Percentiles rank a stretch among this genome's conserved stretches.
These are phyloP conservation scores for Apiospora marii DNA, from an alignment of 2,329 filamentous ascomycete genomes.

Conservation along the genomic window DNA sequence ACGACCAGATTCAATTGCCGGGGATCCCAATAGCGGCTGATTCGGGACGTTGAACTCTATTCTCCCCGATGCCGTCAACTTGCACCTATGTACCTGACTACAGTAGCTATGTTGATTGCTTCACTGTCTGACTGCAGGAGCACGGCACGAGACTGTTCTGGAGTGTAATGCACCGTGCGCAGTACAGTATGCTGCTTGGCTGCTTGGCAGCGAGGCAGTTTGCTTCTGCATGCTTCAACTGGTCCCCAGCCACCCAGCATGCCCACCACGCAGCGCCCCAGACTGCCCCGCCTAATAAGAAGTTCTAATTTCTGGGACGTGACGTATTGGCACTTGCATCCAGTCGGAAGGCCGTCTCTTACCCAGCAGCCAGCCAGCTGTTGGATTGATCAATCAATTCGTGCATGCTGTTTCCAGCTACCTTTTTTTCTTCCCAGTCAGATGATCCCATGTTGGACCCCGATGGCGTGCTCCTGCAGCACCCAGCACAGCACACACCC, in stretches of 20 bases:
- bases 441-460: conserved; percentile 1
- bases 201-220: too few relatives aligned
- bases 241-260: not conserved
- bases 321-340: not conserved
- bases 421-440: not conserved
- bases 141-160: not conserved
- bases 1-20: not conserved
- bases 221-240: not conserved
- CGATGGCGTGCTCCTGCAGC: conserved; percentile 3
- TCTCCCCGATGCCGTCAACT: not conserved
- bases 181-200: not conserved
- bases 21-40: not conserved
- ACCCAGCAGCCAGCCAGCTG: not conserved
- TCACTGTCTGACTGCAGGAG: not conserved
- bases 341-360: not conserved
- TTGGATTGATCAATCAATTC: not conserved
- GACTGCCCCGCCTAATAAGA: conserved; percentile 21
- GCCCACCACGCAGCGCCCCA: not conserved
- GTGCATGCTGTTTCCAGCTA: not conserved
- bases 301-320: conserved; percentile 3
- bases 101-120: too few relatives aligned
- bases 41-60: not conserved
- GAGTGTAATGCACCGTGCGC: not conserved
- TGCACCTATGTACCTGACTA: not conserved
- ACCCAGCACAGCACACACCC: not conserved